A percentile compares a stretch with the other conserved stretches of the same genome.
These are phyloP conservation scores for Mortierella polycephala DNA, from an alignment of 371 early-diverging fungal species.

Conservation along the genomic window DNA sequence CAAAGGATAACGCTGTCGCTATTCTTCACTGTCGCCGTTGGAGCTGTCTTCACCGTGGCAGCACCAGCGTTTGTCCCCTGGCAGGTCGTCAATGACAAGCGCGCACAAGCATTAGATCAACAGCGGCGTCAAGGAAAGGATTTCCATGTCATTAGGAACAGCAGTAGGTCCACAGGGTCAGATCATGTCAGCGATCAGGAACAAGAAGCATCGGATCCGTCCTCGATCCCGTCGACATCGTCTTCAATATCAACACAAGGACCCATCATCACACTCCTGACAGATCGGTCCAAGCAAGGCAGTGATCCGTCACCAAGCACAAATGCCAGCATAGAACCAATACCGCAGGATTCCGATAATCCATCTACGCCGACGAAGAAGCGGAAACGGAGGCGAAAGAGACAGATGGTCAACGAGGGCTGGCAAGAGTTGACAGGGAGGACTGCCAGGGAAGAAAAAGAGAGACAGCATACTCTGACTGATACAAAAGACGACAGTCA, in stretches of 20 bases:
- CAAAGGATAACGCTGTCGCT: conserved; percentile 52
- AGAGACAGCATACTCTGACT: conserved; percentile 25
- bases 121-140: conserved; percentile 52
- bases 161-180: not conserved
- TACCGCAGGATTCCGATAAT: conserved; percentile 4
- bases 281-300: conserved; percentile 22
- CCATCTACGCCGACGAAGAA: conserved; percentile 22
- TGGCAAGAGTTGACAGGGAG: conserved; percentile 55
- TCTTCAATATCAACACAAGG: conserved; percentile 38
- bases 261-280: conserved; percentile 38
- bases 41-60: conserved; percentile 53
- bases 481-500: not conserved
- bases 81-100: conserved; percentile 51
- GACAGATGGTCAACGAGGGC: conserved; percentile 53
- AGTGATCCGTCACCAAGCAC: not conserved
- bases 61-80: conserved; percentile 52
- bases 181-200: not conserved
- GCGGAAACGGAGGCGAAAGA: conserved; percentile 49
- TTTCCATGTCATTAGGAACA: conserved; percentile 38
- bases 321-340: not conserved
- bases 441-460: conserved; percentile 52
- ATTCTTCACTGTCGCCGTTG: conserved; percentile 54
- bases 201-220: not conserved
- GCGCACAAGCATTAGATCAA: conserved; percentile 51
- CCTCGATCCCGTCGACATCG: not conserved